Percentiles rank a stretch among this genome's conserved stretches.
These are phyloP conservation scores for Eugenia klotzschiana DNA, from an alignment of 441 rosid genomes.

Conservation along the genomic window DNA sequence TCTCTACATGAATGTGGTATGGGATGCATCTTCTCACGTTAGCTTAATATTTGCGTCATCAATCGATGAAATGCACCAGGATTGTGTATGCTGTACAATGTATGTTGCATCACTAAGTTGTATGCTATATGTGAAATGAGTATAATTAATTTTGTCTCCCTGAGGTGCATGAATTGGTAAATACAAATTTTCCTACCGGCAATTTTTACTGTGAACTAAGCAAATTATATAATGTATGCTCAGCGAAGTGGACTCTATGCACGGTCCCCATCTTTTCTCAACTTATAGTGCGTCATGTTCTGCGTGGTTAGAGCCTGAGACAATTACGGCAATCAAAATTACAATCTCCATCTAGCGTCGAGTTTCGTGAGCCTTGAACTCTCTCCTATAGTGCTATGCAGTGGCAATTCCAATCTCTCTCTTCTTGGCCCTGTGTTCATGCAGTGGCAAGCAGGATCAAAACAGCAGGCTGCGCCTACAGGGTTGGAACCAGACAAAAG, in stretches of 20 bases:
- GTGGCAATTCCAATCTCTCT: not conserved
- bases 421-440: not conserved
- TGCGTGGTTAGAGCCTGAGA: not conserved
- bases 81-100: not conserved
- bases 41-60: not conserved
- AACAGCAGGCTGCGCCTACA: constrained; percentile 46
- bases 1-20: not conserved
- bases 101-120: not conserved
- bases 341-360: not conserved
- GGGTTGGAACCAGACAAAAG: constrained; percentile 88
- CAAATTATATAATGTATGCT: not conserved
- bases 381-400: not conserved
- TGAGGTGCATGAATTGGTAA: not conserved
- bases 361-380: not conserved
- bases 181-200: not conserved
- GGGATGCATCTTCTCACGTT: not conserved
- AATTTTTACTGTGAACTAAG: not conserved
- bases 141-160: not conserved
- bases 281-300: not conserved
- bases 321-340: not conserved
- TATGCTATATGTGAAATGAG: not conserved
- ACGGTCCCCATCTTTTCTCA: not conserved
- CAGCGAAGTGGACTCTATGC: not conserved
- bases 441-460: constrained; percentile 97
- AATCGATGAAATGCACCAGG: not conserved